Conservation (phyloP, 2,329 filamentous ascomycete species). For the Fusarium armeniacum region DNA sequence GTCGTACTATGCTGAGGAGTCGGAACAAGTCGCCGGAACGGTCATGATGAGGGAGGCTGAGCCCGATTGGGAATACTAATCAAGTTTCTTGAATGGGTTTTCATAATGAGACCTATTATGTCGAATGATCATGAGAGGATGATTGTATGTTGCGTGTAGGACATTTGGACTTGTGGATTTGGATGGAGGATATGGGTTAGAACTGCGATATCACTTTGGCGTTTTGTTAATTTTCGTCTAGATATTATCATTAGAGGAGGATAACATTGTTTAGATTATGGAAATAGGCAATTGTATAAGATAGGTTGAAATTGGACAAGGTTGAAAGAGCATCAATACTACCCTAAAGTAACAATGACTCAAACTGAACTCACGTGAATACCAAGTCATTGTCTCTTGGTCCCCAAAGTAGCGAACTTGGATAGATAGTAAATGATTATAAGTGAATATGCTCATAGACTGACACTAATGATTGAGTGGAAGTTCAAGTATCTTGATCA, state of each 20-base stretch:
- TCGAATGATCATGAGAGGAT: background rate
- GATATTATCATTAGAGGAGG: slow-evolving; percentile 1
- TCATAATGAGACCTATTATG: background rate
- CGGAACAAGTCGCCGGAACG: slow-evolving; percentile 60
- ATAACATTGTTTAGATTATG: background rate
- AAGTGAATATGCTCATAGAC: background rate
- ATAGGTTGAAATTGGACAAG: slow-evolving; percentile 8
- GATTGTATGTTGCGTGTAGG: background rate
- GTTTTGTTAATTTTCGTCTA: slow-evolving; percentile 12
- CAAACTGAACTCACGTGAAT: background rate
- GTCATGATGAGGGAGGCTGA: slow-evolving; percentile 60
- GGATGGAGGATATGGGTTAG: background rate
- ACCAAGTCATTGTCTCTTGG: too few species aligned
- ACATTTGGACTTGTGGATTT: background rate
- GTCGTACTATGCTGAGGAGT: slow-evolving; percentile 59
- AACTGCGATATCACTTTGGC: slow-evolving; percentile 12
- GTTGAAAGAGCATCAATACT: background rate
- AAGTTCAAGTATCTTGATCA: background rate
- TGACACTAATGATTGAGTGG: background rate
- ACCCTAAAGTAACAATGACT: background rate
- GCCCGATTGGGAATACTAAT: slow-evolving; percentile 57
- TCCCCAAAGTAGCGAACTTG: background rate
- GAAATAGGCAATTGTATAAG: background rate
- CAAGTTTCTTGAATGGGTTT: background rate
- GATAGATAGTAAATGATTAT: background rate